phyloP scores from a whole-genome alignment of 768 basidiomycete genomes.

The Leccinellum luteum region DNA sequence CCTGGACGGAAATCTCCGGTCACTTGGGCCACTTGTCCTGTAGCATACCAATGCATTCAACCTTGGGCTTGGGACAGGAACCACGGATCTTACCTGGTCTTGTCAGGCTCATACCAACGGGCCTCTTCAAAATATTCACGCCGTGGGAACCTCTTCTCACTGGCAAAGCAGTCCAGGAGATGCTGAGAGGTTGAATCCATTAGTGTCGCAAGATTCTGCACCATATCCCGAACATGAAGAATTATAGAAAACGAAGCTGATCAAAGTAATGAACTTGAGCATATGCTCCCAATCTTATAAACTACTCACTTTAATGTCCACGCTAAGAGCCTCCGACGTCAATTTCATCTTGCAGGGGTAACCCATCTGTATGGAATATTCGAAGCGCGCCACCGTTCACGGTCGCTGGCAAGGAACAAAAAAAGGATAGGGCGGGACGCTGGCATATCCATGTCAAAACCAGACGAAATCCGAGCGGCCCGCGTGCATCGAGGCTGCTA shows the following conservation, averaged over 20 bases:
- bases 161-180: conserved; percentile 15
- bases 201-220: conserved; percentile 1
- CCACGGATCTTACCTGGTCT: conserved; percentile 21
- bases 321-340: neutral
- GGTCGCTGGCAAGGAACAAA: neutral
- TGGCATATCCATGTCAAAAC: neutral
- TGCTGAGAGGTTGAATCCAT: conserved; percentile 6
- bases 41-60: conserved; percentile 24
- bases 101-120: conserved; percentile 10
- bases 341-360: neutral
- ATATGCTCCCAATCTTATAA: neutral
- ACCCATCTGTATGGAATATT: neutral
- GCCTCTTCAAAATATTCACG: neutral
- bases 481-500: neutral
- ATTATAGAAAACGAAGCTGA: neutral
- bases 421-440: neutral
- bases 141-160: conserved; percentile 7
- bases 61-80: conserved; percentile 20
- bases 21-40: conserved; percentile 13
- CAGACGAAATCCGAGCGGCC: neutral
- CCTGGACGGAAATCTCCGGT: neutral
- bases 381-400: neutral
- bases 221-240: neutral
- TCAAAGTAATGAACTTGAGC: too few species aligned
- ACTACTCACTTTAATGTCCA: too few species aligned